Evolutionary conservation across 169 alveolate genomes (phyloP).

Genomic region (Cryptosporidium parvum): DNA sequence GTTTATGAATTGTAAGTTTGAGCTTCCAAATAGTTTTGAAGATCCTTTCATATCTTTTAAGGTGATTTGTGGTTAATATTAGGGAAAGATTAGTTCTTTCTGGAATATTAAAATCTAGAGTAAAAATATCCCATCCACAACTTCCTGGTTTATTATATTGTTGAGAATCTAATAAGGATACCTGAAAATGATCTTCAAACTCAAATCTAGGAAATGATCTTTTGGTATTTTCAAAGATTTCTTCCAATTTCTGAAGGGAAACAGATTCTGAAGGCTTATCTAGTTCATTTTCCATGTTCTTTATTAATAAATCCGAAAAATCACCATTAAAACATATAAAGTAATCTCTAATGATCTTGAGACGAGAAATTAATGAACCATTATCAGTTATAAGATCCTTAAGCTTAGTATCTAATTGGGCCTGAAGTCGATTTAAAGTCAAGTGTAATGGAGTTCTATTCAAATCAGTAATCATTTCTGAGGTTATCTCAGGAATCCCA

Average conservation of each 20-base stretch:
- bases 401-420: background rate
- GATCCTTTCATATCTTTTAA: constrained; percentile 10
- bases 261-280: constrained; percentile 47
- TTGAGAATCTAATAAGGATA: background rate
- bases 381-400: background rate
- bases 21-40: constrained; percentile 36
- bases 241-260: constrained; percentile 22
- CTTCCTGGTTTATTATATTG: constrained; percentile 78
- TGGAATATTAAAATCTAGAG: constrained; percentile 81
- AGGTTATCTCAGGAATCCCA: constrained; percentile 3
- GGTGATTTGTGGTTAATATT: background rate
- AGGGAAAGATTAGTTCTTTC: constrained; percentile 8
- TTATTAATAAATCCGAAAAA: constrained; percentile 11
- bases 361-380: constrained; percentile 3
- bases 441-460: background rate
- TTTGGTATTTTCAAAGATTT: constrained; percentile 1
- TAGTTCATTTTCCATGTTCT: background rate
- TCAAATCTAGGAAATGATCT: background rate
- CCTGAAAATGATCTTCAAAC: background rate
- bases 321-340: constrained; percentile 45
- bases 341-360: constrained; percentile 6
- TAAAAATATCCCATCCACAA: constrained; percentile 86
- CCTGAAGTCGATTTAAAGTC: background rate
- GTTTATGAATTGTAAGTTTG: constrained; percentile 2
- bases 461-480: constrained; percentile 16